Conservation (phyloP, 2,329 filamentous ascomycete genomes). For the Aspergillus caelatus region DNA sequence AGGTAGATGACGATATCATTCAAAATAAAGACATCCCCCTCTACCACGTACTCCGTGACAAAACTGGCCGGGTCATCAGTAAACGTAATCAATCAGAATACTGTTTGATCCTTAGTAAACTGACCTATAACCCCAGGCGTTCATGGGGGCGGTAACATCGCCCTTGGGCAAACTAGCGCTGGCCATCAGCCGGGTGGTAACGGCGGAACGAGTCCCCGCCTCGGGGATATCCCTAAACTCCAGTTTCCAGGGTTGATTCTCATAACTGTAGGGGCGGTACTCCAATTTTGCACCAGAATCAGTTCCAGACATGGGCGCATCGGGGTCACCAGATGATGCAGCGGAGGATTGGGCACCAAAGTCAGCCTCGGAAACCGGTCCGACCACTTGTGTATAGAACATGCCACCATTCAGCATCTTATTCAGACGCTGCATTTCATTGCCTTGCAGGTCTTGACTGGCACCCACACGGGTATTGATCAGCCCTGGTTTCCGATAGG, state of each 20-base stretch:
- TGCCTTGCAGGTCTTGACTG: slow-evolving; percentile 48
- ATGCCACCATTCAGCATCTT: slow-evolving; percentile 54
- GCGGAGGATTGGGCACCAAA: slow-evolving; percentile 29
- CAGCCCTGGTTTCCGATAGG: slow-evolving; percentile 50
- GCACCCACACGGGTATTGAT: slow-evolving; percentile 44
- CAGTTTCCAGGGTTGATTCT: slow-evolving; percentile 46
- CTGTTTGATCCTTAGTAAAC: slow-evolving; percentile 22
- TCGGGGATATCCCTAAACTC: slow-evolving; percentile 55
- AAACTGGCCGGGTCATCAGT: slow-evolving; percentile 45
- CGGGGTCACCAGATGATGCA: slow-evolving; percentile 26
- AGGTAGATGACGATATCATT: slow-evolving; percentile 61
- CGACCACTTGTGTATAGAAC: slow-evolving; percentile 58
- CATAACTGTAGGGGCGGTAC: slow-evolving; percentile 33
- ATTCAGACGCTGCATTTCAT: slow-evolving; percentile 49
- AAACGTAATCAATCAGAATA: slow-evolving; percentile 12
- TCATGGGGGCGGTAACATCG: slow-evolving; percentile 55
- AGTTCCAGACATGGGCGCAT: slow-evolving; percentile 38
- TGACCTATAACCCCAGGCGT: slow-evolving; percentile 57
- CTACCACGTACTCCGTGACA: slow-evolving; percentile 58
- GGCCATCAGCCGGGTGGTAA: slow-evolving; percentile 57
- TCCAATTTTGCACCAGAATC: slow-evolving; percentile 16
- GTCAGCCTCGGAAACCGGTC: slow-evolving; percentile 43
- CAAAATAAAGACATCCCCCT: slow-evolving; percentile 61
- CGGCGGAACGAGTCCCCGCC: slow-evolving; percentile 54
- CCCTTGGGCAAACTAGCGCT: slow-evolving; percentile 53